Evolutionary conservation across 495 filamentous ascomycete species (phyloP).

Genomic region (Rhypophila decipiens): DNA sequence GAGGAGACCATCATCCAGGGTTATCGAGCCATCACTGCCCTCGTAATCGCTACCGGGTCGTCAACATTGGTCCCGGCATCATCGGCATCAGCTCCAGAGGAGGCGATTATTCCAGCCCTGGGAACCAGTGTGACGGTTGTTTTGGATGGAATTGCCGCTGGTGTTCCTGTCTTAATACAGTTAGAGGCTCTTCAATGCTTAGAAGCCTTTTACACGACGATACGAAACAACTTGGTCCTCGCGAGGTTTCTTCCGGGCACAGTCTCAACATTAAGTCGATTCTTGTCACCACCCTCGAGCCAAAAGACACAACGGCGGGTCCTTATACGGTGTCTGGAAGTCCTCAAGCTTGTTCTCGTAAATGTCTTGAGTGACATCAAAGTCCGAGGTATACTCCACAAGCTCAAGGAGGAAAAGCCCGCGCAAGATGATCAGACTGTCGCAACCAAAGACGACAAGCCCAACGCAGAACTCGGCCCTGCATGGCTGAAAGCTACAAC

Average conservation of each 20-base stretch:
- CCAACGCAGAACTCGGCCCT: slow-evolving; percentile 30
- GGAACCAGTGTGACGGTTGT: slow-evolving; percentile 78
- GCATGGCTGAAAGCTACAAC: slow-evolving; percentile 81
- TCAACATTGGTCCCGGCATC: slow-evolving; percentile 26
- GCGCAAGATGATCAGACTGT: slow-evolving; percentile 6
- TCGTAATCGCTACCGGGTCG: slow-evolving; percentile 33
- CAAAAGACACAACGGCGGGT: slow-evolving; percentile 58
- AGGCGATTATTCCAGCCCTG: slow-evolving; percentile 67
- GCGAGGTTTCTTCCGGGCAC: slow-evolving; percentile 84
- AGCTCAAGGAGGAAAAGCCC: slow-evolving; percentile 7
- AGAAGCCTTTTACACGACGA: slow-evolving; percentile 51
- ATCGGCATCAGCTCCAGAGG: slow-evolving; percentile 17
- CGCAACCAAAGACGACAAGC: background rate
- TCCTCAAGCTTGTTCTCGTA: slow-evolving; percentile 55
- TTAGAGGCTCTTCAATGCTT: slow-evolving; percentile 59
- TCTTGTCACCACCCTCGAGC: slow-evolving; percentile 61
- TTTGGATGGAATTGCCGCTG: slow-evolving; percentile 61
- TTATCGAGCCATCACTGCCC: slow-evolving; percentile 34
- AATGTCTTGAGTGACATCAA: slow-evolving; percentile 59
- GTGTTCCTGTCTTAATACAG: slow-evolving; percentile 56
- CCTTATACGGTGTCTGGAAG: slow-evolving; percentile 53
- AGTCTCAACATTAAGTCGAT: slow-evolving; percentile 71
- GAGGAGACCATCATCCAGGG: slow-evolving; percentile 62
- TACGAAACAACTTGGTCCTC: slow-evolving; percentile 64
- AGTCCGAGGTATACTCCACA: slow-evolving; percentile 34